These are phyloP conservation scores for Fusarium sp. DNA, from an alignment of 2,329 filamentous ascomycete species.

Conservation along the genomic window DNA sequence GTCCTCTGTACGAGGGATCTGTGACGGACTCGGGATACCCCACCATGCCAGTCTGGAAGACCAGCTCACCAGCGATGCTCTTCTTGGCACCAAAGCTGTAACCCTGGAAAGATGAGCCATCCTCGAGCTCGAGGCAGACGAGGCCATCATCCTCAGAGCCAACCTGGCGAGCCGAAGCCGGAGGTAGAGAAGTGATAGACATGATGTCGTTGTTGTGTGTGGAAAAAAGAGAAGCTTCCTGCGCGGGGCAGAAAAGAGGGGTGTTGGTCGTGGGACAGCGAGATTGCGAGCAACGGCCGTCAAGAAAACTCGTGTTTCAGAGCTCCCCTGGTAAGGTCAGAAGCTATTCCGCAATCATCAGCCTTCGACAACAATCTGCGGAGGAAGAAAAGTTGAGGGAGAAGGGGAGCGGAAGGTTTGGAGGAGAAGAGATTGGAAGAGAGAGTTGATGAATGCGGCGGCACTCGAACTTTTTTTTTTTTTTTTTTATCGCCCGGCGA, in stretches of 20 bases:
- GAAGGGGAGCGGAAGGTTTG: constrained; percentile 39
- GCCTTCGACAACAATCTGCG: constrained; percentile 47
- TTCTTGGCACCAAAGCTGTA: constrained; percentile 97
- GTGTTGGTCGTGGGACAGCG: constrained; percentile 37
- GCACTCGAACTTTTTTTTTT: constrained; percentile 47
- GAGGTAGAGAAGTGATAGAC: constrained; percentile 57
- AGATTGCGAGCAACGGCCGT: constrained; percentile 51
- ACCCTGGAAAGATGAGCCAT: constrained; percentile 91
- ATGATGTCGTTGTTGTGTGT: constrained; percentile 42
- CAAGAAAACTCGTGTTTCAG: constrained; percentile 55
- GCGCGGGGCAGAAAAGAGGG: constrained; percentile 48
- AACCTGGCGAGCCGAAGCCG: constrained; percentile 71
- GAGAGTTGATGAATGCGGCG: constrained; percentile 37
- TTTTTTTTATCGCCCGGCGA: constrained; percentile 35
- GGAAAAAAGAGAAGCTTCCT: constrained; percentile 22
- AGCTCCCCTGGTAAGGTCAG: constrained; percentile 52
- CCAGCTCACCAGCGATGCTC: constrained; percentile 94
- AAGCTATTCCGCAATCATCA: constrained; percentile 55
- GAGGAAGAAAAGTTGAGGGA: constrained; percentile 29
- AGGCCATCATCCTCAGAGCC: constrained; percentile 68
- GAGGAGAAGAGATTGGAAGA: constrained; percentile 37
- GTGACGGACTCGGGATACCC: constrained; percentile 96
- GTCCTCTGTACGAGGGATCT: constrained; percentile 88
- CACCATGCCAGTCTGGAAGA: constrained; percentile 99
- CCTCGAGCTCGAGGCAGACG: constrained; percentile 91